phyloP scores from a whole-genome alignment of 805 yeast genomes.

The Huiozyma sinensis region DNA sequence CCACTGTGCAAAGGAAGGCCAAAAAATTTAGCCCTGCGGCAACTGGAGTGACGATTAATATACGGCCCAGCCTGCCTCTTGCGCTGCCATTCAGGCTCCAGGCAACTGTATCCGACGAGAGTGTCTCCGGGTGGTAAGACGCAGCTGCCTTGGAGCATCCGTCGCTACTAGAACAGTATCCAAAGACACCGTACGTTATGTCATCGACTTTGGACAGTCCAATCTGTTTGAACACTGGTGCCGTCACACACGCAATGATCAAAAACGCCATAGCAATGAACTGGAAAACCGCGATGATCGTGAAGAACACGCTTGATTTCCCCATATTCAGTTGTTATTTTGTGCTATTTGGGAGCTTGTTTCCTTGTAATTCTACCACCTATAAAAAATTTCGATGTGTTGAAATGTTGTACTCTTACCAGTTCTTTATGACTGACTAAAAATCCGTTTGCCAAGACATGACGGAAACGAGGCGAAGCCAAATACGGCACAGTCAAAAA shows the following conservation, averaged over 20 bases:
- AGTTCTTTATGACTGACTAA: no score
- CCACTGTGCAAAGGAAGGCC: conserved; percentile 30
- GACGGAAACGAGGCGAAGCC: no score
- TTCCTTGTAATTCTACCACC: no score
- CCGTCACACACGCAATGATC: conserved; percentile 48
- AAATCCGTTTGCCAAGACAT: no score
- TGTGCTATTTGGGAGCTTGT: neutral
- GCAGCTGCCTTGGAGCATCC: conserved; percentile 38
- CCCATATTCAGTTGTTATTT: neutral
- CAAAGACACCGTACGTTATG: conserved; percentile 53
- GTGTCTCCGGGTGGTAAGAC: conserved; percentile 31
- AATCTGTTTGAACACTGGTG: conserved; percentile 45
- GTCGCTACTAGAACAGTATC: conserved; percentile 38
- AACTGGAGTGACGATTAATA: conserved; percentile 52
- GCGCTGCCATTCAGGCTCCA: conserved; percentile 41
- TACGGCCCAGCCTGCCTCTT: conserved; percentile 42
- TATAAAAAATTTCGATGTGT: no score
- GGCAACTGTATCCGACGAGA: conserved; percentile 26
- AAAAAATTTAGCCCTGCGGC: conserved; percentile 54
- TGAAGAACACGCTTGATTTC: conserved; percentile 16
- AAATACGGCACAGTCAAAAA: no score
- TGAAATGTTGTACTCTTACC: no score
- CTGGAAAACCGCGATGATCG: conserved; percentile 36
- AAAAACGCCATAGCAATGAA: conserved; percentile 50
- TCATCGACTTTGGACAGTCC: conserved; percentile 38